These are phyloP conservation scores for Pseudognaphalium luteoalbum DNA, from an alignment of 129 eudicot genomes.

Conservation along the genomic window DNA sequence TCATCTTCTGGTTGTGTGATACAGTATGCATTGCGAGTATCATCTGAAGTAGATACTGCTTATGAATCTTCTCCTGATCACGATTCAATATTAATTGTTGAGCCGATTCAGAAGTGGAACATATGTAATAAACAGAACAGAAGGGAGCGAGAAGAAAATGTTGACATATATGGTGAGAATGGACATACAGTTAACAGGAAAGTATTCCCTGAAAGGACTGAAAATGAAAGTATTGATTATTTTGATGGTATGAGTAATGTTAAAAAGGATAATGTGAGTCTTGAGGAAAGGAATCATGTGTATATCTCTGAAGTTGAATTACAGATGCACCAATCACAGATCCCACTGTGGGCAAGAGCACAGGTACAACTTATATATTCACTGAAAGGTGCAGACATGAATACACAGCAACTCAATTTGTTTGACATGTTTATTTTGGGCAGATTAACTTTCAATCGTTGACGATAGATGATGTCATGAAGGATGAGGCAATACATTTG, in stretches of 20 bases:
- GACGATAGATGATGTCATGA: constrained; percentile 34
- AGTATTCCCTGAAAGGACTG: constrained; percentile 62
- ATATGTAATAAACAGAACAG: constrained; percentile 70
- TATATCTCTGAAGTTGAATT: constrained; percentile 79
- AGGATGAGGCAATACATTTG: constrained; percentile 30
- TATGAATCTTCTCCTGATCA: constrained; percentile 43
- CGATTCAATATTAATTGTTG: constrained; percentile 59
- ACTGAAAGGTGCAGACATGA: background rate
- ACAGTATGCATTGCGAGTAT: constrained; percentile 60
- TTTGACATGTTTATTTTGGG: constrained; percentile 19
- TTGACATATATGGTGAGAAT: constrained; percentile 72
- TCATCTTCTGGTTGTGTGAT: constrained; percentile 72
- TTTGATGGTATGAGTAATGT: constrained; percentile 35
- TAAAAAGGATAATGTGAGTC: constrained; percentile 38
- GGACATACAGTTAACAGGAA: constrained; percentile 53
- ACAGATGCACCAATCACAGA: constrained; percentile 57
- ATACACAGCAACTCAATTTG: background rate
- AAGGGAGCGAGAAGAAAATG: constrained; percentile 54
- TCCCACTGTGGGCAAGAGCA: constrained; percentile 76
- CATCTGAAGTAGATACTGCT: constrained; percentile 45
- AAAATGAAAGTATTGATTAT: constrained; percentile 30
- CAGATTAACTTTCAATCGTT: constrained; percentile 65
- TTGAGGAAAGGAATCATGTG: constrained; percentile 71
- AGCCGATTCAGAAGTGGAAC: constrained; percentile 93
- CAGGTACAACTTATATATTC: constrained; percentile 44